Evolutionary conservation across 176 grass and related monocot genomes (phyloP).

Genomic region (Elaeis guineensis): DNA sequence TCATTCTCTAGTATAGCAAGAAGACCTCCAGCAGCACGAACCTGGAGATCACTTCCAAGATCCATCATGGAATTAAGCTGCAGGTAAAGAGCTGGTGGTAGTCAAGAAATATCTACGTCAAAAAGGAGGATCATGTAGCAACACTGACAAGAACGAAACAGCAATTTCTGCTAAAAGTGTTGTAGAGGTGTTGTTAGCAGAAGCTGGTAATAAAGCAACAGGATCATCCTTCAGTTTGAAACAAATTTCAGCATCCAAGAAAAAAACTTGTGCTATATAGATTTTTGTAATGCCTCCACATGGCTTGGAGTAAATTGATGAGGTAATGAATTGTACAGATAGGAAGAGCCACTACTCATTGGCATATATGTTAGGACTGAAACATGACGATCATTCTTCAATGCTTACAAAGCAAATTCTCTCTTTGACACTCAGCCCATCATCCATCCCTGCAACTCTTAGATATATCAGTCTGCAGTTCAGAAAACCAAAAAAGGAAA

Average conservation of each 20-base stretch:
- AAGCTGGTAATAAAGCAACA: too few relatives aligned
- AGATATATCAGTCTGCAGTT: conserved; percentile 85
- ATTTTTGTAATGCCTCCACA: too few relatives aligned
- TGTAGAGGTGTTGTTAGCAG: too few relatives aligned
- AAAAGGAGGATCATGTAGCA: conserved; percentile 10
- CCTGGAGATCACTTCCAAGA: conserved; percentile 94
- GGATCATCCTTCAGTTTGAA: not conserved
- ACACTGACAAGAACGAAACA: not conserved
- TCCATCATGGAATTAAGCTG: conserved; percentile 99
- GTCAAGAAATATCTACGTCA: not conserved
- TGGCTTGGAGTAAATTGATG: too few relatives aligned
- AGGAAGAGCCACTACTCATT: too few relatives aligned
- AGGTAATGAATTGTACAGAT: too few relatives aligned
- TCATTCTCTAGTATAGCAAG: conserved; percentile 93
- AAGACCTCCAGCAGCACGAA: conserved; percentile 91
- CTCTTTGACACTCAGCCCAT: conserved; percentile 42
- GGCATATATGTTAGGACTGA: not conserved
- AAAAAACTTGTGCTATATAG: too few relatives aligned
- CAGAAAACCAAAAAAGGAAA: conserved; percentile 12
- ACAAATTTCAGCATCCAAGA: too few relatives aligned
- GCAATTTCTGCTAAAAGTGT: too few relatives aligned
- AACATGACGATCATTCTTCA: not conserved
- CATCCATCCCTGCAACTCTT: conserved; percentile 54
- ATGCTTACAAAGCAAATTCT: conserved; percentile 48
- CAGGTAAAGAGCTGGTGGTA: conserved; percentile 21